These are phyloP conservation scores for Diaporthe sp. DNA, from an alignment of 2,329 filamentous ascomycete genomes.

Conservation along the genomic window DNA sequence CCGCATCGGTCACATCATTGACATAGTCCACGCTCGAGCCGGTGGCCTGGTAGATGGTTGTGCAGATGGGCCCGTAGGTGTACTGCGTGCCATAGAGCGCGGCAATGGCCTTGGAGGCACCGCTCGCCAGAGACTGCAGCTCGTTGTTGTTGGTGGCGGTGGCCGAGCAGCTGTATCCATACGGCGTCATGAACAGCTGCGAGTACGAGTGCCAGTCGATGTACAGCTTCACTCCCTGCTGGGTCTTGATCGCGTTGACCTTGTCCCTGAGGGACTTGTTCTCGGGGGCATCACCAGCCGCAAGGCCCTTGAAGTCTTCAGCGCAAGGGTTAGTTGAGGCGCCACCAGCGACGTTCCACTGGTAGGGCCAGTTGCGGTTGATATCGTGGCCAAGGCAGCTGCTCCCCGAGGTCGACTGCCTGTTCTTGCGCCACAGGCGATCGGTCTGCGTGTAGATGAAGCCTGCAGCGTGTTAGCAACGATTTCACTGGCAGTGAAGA, in stretches of 20 bases:
- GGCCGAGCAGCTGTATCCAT: slow-evolving; percentile 70
- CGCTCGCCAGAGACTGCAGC: slow-evolving; percentile 63
- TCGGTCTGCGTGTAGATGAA: slow-evolving; percentile 72
- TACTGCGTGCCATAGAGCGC: slow-evolving; percentile 56
- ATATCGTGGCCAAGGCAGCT: slow-evolving; percentile 64
- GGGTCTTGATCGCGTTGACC: slow-evolving; percentile 50
- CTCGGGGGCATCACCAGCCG: slow-evolving; percentile 60
- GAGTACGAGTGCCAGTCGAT: slow-evolving; percentile 60
- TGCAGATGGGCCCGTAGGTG: slow-evolving; percentile 67
- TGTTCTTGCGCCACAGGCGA: slow-evolving; percentile 74
- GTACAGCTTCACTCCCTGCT: slow-evolving; percentile 54
- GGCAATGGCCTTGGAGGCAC: slow-evolving; percentile 64
- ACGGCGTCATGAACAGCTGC: slow-evolving; percentile 66
- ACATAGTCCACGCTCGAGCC: slow-evolving; percentile 62
- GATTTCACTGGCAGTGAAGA: neutral
- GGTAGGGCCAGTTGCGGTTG: slow-evolving; percentile 70
- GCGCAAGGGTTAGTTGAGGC: slow-evolving; percentile 66
- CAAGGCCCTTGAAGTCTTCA: slow-evolving; percentile 61
- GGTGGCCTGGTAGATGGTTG: slow-evolving; percentile 68
- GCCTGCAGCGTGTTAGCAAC: slow-evolving; percentile 51
- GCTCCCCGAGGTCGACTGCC: slow-evolving; percentile 55
- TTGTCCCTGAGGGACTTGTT: slow-evolving; percentile 58
- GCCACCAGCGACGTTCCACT: slow-evolving; percentile 64
- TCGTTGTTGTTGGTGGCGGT: slow-evolving; percentile 60
- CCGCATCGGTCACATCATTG: slow-evolving; percentile 56